Conservation (phyloP, 352 stramenopile species). For the Blastocystis sp. region DNA sequence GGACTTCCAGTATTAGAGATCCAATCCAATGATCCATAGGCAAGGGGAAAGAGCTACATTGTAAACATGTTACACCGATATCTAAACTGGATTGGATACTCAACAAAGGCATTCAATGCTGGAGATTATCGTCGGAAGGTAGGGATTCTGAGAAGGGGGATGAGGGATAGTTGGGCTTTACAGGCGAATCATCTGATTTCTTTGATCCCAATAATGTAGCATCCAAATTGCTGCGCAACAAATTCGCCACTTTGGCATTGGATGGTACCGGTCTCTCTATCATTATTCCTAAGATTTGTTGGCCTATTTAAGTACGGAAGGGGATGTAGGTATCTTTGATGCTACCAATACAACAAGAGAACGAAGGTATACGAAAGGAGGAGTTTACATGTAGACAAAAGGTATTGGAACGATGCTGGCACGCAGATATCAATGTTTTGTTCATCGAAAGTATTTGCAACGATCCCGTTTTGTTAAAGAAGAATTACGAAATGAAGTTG, state of each 20-base stretch:
- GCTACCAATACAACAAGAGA: conserved; percentile 60
- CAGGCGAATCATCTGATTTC: conserved; percentile 72
- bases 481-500: conserved; percentile 62
- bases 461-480: conserved; percentile 42
- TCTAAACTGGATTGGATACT: conserved; percentile 77
- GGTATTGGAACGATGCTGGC: conserved; percentile 54
- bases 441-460: conserved; percentile 62
- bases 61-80: conserved; percentile 78
- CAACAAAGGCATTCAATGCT: conserved; percentile 78
- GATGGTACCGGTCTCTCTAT: conserved; percentile 64
- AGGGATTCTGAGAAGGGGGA: conserved; percentile 64
- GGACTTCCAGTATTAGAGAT: conserved; percentile 69
- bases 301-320: conserved; percentile 9
- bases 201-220: conserved; percentile 74
- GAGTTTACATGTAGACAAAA: neutral
- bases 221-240: conserved; percentile 73
- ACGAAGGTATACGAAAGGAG: neutral
- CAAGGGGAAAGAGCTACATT: conserved; percentile 79
- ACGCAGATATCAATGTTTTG: conserved; percentile 57
- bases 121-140: conserved; percentile 74
- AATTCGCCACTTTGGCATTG: conserved; percentile 75
- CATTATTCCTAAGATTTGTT: neutral
- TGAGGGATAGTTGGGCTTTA: conserved; percentile 51
- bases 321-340: conserved; percentile 61
- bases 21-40: conserved; percentile 12